A percentile compares a stretch with the other conserved stretches of the same genome.
Evolutionary conservation across 1,284 basidiomycete genomes (phyloP).

Genomic region (Ustilago tritici): DNA sequence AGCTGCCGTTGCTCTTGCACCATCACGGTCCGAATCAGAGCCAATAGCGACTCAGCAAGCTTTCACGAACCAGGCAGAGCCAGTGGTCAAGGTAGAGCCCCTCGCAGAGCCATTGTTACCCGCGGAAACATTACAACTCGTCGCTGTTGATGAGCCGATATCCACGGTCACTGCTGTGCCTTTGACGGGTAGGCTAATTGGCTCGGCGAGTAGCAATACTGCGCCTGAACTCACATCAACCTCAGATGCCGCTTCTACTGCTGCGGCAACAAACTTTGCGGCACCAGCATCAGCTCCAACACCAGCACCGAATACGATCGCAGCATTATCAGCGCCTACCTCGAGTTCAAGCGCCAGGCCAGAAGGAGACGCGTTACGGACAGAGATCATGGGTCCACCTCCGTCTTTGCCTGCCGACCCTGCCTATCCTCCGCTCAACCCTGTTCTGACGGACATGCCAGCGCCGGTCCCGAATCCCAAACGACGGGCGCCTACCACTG

Average conservation of each 20-base stretch:
- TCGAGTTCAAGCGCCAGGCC: neutral
- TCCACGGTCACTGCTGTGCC: neutral
- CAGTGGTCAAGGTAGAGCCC: slow-evolving; percentile 18
- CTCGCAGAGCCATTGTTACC: neutral
- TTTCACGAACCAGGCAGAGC: neutral
- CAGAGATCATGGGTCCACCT: slow-evolving; percentile 56
- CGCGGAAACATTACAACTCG: neutral
- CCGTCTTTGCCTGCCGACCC: slow-evolving; percentile 37
- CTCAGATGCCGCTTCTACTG: neutral
- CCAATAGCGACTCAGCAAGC: neutral
- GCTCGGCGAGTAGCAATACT: slow-evolving; percentile 8
- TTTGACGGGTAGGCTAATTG: slow-evolving; percentile 20
- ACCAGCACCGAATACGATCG: slow-evolving; percentile 11
- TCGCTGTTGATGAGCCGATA: neutral
- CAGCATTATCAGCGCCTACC: slow-evolving; percentile 11
- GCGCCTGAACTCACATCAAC: neutral
- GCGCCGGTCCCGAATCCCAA: slow-evolving; percentile 21
- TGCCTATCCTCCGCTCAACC: slow-evolving; percentile 47
- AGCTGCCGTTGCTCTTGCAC: neutral
- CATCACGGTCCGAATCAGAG: neutral
- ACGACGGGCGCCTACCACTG: slow-evolving; percentile 9
- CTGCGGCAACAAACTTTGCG: neutral
- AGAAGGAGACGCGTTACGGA: slow-evolving; percentile 29
- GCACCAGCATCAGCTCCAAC: neutral
- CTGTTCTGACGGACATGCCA: slow-evolving; percentile 21